Evolutionary conservation across 257 asterid species (phyloP).

Genomic region (Scutellaria barbata): DNA sequence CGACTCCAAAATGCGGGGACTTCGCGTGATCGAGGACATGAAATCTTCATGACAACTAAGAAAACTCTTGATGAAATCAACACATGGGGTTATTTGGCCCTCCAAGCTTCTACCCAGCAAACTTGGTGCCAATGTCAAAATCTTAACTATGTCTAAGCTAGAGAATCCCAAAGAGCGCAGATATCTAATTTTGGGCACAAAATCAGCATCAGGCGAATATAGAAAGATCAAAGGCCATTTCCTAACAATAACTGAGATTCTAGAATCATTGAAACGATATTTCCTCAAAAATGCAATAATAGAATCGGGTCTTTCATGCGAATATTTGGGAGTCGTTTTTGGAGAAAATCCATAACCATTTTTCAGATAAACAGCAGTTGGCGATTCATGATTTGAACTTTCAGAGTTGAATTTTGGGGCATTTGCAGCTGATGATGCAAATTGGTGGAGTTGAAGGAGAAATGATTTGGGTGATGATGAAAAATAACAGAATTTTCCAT

Average conservation of each 20-base stretch:
- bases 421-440: conserved; percentile 12
- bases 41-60: conserved; percentile 8
- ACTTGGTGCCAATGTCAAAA: conserved; percentile 9
- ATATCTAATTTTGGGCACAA: conserved; percentile 42
- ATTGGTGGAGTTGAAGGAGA: neutral
- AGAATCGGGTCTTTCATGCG: conserved; percentile 35
- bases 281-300: conserved; percentile 33
- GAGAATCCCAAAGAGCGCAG: conserved; percentile 36
- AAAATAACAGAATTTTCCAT: neutral
- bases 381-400: neutral
- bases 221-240: conserved; percentile 19
- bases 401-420: neutral
- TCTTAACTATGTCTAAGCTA: conserved; percentile 8
- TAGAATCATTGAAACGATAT: conserved; percentile 36
- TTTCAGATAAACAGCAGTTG: conserved; percentile 8
- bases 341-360: conserved; percentile 22
- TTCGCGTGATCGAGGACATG: neutral
- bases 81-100: conserved; percentile 34
- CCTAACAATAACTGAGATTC: conserved; percentile 28
- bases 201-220: conserved; percentile 19
- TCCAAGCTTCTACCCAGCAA: conserved; percentile 37
- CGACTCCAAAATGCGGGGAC: neutral
- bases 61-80: conserved; percentile 27
- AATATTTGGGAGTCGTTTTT: conserved; percentile 23
- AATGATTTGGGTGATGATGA: conserved; percentile 5